phyloP scores from a whole-genome alignment of 2,329 filamentous ascomycete genomes.

The Diaporthe velutina region DNA sequence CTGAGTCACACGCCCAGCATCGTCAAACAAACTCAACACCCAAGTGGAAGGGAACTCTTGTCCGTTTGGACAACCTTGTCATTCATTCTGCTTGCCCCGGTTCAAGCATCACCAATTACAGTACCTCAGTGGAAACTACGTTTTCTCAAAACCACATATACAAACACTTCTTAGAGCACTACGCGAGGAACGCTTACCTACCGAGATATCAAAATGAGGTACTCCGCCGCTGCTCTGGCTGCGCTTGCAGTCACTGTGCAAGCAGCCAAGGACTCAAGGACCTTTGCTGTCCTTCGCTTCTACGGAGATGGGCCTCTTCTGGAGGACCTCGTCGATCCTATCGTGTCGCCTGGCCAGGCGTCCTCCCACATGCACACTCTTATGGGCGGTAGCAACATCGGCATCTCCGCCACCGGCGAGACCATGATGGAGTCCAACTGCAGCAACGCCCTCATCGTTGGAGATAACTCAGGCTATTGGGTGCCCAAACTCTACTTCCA shows the following conservation, averaged over 20 bases:
- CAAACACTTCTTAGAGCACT: neutral
- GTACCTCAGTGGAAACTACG: neutral
- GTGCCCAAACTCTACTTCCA: conserved; percentile 78
- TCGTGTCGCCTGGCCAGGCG: conserved; percentile 71
- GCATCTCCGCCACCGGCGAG: conserved; percentile 71
- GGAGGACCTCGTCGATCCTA: conserved; percentile 74
- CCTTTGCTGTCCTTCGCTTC: conserved; percentile 79
- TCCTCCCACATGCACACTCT: conserved; percentile 78
- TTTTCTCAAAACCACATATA: neutral
- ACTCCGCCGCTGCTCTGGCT: conserved; percentile 44
- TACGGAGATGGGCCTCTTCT: conserved; percentile 73
- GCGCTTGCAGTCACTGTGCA: conserved; percentile 54
- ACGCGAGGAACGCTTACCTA: neutral
- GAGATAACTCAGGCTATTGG: conserved; percentile 84
- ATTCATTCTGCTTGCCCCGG: conserved; percentile 48
- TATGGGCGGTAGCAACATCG: conserved; percentile 78
- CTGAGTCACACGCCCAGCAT: too few relatives aligned
- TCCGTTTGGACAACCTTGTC: neutral
- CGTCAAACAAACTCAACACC: neutral
- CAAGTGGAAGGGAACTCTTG: conserved; percentile 4
- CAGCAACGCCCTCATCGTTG: conserved; percentile 76
- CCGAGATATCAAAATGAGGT: conserved; percentile 27
- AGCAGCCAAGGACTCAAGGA: conserved; percentile 60
- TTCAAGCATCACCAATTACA: conserved; percentile 45
- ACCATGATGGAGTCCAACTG: conserved; percentile 73